phyloP scores from a whole-genome alignment of 2,329 filamentous ascomycete species.

The Septoria linicola region DNA sequence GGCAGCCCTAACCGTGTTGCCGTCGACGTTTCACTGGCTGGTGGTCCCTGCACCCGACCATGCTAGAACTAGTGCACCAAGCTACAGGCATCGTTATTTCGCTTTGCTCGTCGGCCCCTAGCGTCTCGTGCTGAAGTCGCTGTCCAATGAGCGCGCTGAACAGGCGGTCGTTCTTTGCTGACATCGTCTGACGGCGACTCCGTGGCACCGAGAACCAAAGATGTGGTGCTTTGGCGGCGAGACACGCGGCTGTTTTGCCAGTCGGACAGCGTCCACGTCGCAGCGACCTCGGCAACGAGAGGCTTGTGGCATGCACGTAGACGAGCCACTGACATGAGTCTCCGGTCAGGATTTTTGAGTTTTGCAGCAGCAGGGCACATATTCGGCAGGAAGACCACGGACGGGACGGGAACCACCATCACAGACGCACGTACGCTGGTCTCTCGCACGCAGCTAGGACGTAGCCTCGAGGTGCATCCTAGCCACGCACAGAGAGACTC shows the following conservation, averaged over 20 bases:
- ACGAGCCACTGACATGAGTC: too few relatives aligned
- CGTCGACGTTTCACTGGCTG: not conserved
- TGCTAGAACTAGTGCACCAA: not conserved
- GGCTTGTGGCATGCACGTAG: too few relatives aligned
- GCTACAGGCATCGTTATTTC: conserved; percentile 16
- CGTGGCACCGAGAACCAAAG: conserved; percentile 6
- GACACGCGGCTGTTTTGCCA: not conserved
- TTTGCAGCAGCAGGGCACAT: too few relatives aligned
- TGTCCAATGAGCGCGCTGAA: not conserved
- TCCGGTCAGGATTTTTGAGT: too few relatives aligned
- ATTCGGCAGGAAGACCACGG: too few relatives aligned
- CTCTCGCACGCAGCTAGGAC: too few relatives aligned
- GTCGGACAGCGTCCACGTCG: not conserved
- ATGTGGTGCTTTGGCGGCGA: not conserved
- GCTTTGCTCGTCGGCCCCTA: conserved; percentile 9
- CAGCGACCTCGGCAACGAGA: conserved; percentile 1
- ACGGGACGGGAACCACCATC: too few relatives aligned
- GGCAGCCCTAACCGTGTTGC: not conserved
- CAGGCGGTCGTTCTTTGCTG: conserved; percentile 2
- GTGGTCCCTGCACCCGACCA: not conserved
- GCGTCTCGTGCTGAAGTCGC: not conserved
- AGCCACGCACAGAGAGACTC: not conserved
- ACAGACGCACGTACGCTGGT: too few relatives aligned
- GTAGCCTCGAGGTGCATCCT: not conserved
- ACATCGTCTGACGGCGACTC: not conserved